A percentile compares a stretch with the other conserved stretches of the same genome.
Conservation (phyloP, 306 rosid genomes). For the Styphnolobium japonicum region DNA sequence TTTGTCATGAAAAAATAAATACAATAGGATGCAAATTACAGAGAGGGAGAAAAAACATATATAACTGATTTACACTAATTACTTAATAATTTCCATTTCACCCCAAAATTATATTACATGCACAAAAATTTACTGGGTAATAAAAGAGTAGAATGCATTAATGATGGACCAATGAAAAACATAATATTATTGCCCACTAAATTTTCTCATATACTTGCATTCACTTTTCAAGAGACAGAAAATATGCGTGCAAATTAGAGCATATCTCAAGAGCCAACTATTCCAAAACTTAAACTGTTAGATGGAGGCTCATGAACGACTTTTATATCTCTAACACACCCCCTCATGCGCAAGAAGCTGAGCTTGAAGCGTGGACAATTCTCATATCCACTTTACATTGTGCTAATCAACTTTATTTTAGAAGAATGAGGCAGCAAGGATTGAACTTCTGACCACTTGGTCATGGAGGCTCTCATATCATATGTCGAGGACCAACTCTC, state of each 20-base stretch:
- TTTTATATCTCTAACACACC: no score
- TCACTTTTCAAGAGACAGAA: background rate
- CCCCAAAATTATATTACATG: background rate
- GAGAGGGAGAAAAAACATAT: background rate
- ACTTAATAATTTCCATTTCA: background rate
- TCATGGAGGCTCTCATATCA: no score
- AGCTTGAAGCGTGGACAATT: no score
- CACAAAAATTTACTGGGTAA: background rate
- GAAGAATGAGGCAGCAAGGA: no score
- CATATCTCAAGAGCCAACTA: no score
- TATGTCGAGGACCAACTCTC: no score
- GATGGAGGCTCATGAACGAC: no score
- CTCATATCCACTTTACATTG: no score
- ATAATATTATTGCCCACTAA: background rate
- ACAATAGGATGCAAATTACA: background rate
- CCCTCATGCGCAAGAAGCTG: no score
- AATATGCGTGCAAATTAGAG: background rate
- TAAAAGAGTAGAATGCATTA: background rate
- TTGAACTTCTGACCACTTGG: no score
- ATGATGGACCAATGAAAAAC: constrained; percentile 20
- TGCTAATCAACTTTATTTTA: no score
- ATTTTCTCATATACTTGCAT: background rate
- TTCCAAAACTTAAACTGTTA: no score
- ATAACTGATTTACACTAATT: background rate
- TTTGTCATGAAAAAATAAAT: background rate